Evolutionary conservation across 805 yeast species (phyloP).

Genomic region (Yarrowia bubula): DNA sequence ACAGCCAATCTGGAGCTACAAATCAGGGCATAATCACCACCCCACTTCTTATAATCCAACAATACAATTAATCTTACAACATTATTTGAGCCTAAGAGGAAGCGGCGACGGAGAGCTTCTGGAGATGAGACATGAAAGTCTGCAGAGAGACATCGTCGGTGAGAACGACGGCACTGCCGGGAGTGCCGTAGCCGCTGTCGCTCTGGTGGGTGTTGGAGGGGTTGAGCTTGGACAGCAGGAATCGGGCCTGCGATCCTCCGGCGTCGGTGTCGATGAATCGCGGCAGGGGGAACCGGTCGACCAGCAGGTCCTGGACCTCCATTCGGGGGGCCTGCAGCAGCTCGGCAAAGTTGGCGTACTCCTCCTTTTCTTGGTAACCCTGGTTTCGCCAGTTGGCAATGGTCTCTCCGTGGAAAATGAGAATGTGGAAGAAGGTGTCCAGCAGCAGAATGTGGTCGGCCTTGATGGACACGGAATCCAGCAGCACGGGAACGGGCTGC

Average conservation of each 20-base stretch:
- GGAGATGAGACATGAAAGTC: slow-evolving; percentile 92
- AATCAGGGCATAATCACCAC: too few relatives aligned
- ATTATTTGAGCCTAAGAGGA: slow-evolving; percentile 28
- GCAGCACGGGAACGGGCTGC: slow-evolving; percentile 74
- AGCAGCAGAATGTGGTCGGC: slow-evolving; percentile 78
- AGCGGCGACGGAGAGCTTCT: slow-evolving; percentile 76
- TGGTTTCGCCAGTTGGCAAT: slow-evolving; percentile 91
- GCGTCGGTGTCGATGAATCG: slow-evolving; percentile 93
- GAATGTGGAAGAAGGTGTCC: slow-evolving; percentile 91
- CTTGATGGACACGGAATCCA: slow-evolving; percentile 83
- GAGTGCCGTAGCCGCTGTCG: slow-evolving; percentile 48
- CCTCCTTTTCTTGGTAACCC: slow-evolving; percentile 83
- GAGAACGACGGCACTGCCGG: slow-evolving; percentile 73
- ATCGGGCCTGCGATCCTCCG: slow-evolving; percentile 95
- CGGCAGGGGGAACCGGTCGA: slow-evolving; percentile 92
- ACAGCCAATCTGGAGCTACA: too few relatives aligned
- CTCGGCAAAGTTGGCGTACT: slow-evolving; percentile 76
- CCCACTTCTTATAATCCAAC: neutral
- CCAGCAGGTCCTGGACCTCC: slow-evolving; percentile 84
- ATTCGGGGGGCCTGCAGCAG: slow-evolving; percentile 78
- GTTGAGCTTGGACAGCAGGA: slow-evolving; percentile 82
- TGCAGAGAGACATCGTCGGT: slow-evolving; percentile 96
- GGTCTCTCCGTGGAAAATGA: slow-evolving; percentile 87
- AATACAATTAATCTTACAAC: slow-evolving; percentile 19
- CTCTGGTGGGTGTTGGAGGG: slow-evolving; percentile 83